Conservation (phyloP, 2,329 filamentous ascomycete species). For the Keithomyces neogunnii region DNA sequence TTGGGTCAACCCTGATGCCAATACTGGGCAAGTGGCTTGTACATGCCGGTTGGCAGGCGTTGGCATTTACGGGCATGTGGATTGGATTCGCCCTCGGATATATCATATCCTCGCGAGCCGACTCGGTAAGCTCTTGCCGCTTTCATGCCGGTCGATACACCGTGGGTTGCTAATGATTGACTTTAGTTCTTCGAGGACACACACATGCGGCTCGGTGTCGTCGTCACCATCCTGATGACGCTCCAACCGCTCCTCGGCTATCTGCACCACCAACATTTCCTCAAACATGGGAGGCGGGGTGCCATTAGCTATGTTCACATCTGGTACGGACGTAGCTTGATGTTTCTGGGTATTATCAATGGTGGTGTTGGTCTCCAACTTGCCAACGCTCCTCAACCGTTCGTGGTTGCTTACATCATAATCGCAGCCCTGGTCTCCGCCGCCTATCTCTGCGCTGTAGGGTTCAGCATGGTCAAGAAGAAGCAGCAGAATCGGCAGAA, state of each 20-base stretch:
- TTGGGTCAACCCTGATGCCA: slow-evolving; percentile 53
- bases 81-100: slow-evolving; percentile 51
- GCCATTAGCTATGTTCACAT: slow-evolving; percentile 48
- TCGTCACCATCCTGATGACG: slow-evolving; percentile 43
- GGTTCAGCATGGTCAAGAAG: neutral
- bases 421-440: slow-evolving; percentile 28
- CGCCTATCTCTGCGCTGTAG: neutral
- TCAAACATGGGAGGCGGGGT: slow-evolving; percentile 37
- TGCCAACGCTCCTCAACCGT: slow-evolving; percentile 29
- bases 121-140: slow-evolving; percentile 29
- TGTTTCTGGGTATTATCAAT: slow-evolving; percentile 52
- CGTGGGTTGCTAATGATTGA: neutral
- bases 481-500: neutral
- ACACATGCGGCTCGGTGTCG: slow-evolving; percentile 49
- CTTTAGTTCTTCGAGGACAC: slow-evolving; percentile 41
- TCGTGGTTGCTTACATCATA: slow-evolving; percentile 47
- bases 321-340: slow-evolving; percentile 51
- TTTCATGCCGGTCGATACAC: neutral
- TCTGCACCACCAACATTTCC: slow-evolving; percentile 47
- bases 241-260: slow-evolving; percentile 51
- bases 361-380: slow-evolving; percentile 52
- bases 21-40: slow-evolving; percentile 46
- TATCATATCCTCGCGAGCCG: slow-evolving; percentile 31
- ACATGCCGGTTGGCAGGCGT: slow-evolving; percentile 46
- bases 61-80: slow-evolving; percentile 50